Evolutionary conservation across 345 rosid genomes (phyloP).

Genomic region (Melaleuca quinquenervia): DNA sequence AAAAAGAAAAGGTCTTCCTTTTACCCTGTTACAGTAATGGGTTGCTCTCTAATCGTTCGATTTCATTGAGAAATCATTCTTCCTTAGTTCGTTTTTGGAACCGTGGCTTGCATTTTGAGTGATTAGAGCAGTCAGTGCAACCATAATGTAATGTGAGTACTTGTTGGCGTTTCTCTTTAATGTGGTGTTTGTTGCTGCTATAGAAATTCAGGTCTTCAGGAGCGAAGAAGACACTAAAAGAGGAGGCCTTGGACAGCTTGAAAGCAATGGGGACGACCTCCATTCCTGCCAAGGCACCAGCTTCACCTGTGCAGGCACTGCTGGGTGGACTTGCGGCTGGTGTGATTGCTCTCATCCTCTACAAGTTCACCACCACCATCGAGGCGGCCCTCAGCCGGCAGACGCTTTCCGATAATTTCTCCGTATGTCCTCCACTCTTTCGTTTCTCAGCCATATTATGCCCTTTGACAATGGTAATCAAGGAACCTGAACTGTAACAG

Average conservation of each 20-base stretch:
- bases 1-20: background rate
- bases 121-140: background rate
- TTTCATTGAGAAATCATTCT: background rate
- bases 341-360: conserved; percentile 75
- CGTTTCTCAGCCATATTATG: background rate
- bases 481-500: background rate
- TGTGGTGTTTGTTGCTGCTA: conserved; percentile 4
- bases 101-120: background rate
- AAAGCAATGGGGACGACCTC: conserved; percentile 50
- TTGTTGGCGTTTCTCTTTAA: background rate
- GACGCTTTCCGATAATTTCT: conserved; percentile 53
- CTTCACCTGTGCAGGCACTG: conserved; percentile 70
- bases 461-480: background rate
- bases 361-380: conserved; percentile 70
- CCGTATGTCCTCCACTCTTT: conserved; percentile 29
- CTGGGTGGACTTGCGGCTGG: conserved; percentile 72
- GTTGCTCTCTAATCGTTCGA: background rate
- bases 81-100: background rate
- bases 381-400: conserved; percentile 78
- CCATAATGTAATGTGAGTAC: background rate
- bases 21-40: background rate
- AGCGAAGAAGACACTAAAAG: conserved; percentile 60
- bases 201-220: conserved; percentile 71
- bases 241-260: conserved; percentile 67
- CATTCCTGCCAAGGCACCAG: conserved; percentile 37